Base-by-base conservation (phyloP, 2,329 filamentous ascomycete genomes). In the Calonectria pseudoreteaudii region DNA sequence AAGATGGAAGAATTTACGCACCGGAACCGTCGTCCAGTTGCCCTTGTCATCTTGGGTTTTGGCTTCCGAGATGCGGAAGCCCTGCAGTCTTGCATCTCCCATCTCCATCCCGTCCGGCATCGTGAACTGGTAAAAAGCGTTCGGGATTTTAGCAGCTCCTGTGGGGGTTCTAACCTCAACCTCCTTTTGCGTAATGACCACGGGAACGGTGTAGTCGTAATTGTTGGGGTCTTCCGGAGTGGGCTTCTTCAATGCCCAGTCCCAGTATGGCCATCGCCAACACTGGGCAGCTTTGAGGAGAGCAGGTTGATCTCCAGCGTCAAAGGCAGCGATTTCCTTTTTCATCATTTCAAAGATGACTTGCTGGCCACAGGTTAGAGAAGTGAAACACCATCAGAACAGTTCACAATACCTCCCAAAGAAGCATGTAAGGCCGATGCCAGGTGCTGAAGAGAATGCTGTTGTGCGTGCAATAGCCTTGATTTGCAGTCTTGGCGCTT, bases 341-440 rank as follows among this genome's bases (percentile, higher is more conserved):
- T 26, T 23, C 58, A 62, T 62, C 34, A 62, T 20, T 10, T 41
- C 23, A 30, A 36, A 62, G n/a, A 62, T 62, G 2, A 20, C 34
- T 62, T 62, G 58, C 34, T 62, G 18, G 2, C 30, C 3, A 9
- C 14, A 14, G 36, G 10, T 34, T 58, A 58, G 52, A 56, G 9
- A 7, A 20, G 5, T 4, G 4, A 10, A 36, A 23, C 3, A 10
- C 20, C 30, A 31, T 31, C 9, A 3, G 3, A 6, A 7, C 5
- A 11, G 11, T 23, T 7, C 16, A 7, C 2, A 34, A 16, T 47
- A 69, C 70, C 66, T 74, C 70, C 41, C 26, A 74, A 1, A 74
- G n/a, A 44, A 74, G 34, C 28, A 74, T 52, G 38, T 72, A 72
- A 0, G 53, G 38, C 26, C 73, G 38, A 16, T 74, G 73, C 73